Percentiles rank a stretch among this genome's conserved stretches.
phyloP scores from a whole-genome alignment of 2,329 filamentous ascomycete genomes.

The Talaromyces rugulosus region DNA sequence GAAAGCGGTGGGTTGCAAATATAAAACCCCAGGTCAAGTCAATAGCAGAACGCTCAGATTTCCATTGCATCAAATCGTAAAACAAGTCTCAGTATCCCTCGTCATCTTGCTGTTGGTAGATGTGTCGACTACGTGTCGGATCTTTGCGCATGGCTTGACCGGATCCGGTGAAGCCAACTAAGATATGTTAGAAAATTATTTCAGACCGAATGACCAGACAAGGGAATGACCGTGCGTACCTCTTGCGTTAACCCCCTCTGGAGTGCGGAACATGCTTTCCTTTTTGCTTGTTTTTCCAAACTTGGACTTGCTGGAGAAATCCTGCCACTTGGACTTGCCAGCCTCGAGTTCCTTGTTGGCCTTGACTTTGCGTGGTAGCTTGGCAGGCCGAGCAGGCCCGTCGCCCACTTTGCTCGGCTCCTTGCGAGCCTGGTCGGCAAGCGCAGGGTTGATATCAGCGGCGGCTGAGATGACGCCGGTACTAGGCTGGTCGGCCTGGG shows the following conservation, averaged over 20 bases:
- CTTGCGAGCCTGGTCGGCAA: conserved; percentile 60
- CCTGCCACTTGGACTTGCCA: conserved; percentile 90
- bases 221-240: conserved; percentile 50
- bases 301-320: conserved; percentile 74
- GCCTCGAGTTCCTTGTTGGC: conserved; percentile 88
- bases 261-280: conserved; percentile 95
- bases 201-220: conserved; percentile 6
- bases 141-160: conserved; percentile 96
- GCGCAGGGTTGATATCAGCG: conserved; percentile 61
- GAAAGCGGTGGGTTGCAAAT: background rate
- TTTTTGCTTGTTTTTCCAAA: conserved; percentile 69
- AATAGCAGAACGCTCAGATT: background rate
- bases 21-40: background rate
- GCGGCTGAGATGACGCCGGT: conserved; percentile 61
- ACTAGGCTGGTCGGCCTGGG: conserved; percentile 36
- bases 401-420: conserved; percentile 61
- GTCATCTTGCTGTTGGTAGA: conserved; percentile 75
- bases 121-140: conserved; percentile 72
- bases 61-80: background rate
- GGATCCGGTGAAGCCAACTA: conserved; percentile 94
- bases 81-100: conserved; percentile 45
- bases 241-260: conserved; percentile 78
- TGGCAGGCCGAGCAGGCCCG: conserved; percentile 56
- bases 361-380: conserved; percentile 73
- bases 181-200: background rate